phyloP scores from a whole-genome alignment of 345 rosid species.

The Nephelium lappaceum region DNA sequence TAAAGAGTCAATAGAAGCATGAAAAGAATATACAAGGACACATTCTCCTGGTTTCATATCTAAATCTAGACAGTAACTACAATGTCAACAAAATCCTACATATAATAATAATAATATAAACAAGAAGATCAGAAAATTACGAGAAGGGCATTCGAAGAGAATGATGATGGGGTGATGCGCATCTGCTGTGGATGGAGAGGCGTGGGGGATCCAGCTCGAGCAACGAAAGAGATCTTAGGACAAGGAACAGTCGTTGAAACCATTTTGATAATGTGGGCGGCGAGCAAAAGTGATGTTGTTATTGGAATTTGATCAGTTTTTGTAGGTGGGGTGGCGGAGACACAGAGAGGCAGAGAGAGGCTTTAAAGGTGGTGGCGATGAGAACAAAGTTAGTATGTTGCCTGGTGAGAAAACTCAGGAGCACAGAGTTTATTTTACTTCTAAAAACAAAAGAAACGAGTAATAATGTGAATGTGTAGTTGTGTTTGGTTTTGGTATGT shows the following conservation, averaged over 20 bases:
- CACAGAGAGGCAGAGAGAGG: neutral
- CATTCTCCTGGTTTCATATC: neutral
- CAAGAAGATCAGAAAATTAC: neutral
- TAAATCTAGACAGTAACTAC: neutral
- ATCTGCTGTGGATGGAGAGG: conserved; percentile 13
- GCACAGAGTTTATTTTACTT: too few species aligned
- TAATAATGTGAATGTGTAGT: neutral
- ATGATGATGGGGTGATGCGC: conserved; percentile 11
- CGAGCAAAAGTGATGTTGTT: too few species aligned
- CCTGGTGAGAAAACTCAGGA: too few species aligned
- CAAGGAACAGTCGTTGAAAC: conserved; percentile 62
- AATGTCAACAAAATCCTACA: neutral
- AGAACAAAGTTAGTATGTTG: conserved; percentile 24
- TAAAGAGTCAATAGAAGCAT: neutral
- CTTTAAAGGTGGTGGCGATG: conserved; percentile 31
- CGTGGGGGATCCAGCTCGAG: conserved; percentile 44
- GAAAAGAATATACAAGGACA: neutral
- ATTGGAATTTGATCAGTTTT: too few species aligned
- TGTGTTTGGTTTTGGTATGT: neutral
- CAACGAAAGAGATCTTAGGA: conserved; percentile 57
- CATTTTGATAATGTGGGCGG: conserved; percentile 33
- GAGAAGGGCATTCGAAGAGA: too few species aligned
- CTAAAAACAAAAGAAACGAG: too few species aligned
- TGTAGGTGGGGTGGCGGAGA: neutral
- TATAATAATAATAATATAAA: neutral